Base-by-base conservation (phyloP, 805 yeast species). In the Candida rishiriensis region DNA sequence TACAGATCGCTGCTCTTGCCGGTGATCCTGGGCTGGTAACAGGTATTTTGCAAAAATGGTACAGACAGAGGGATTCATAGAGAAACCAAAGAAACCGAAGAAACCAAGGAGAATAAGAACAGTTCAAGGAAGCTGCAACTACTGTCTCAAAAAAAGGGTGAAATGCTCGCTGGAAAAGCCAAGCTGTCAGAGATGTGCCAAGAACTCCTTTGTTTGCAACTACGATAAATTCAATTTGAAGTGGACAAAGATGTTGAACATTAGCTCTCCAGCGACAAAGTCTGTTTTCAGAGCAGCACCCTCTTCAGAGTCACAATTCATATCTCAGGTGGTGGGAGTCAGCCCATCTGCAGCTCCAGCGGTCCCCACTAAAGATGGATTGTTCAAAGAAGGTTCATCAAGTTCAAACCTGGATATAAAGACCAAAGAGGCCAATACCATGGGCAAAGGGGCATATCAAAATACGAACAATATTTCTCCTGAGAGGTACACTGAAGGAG, bases 121-220 rank as follows among this genome's bases (percentile, higher is more conserved):
- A 0, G 63, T 59, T 4, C 52, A 49, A 35, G 61, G 63, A 1
- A 51, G 59, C 18, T 74, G 80, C 51, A 69, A 76, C 71, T 70
- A 72, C 13, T 74, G 80, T 48, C 61, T 75, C 30, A 51, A 61
- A n/a, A 60, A 75, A 12, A 69, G 74, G 42, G 74, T 75, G 51
- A 73, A 72, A 51, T 75, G 80, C 54, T 75, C 73, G 40, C 57
- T 72, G 13, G 55, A 53, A 10, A 61, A 63, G 40, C 79, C 78
- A 3, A 40, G 38, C 12, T 73, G 79, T 47, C 46, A 50, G 29
- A 61, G 78, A 40, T 75, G 80, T 55, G 39, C 31, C 3, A 61
- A 60, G 37, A 69, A 72, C 11, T 63, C 62, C 1, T 38, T 65
- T 8, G 59, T 59, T 10, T 75, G 80, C 57, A 67, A 56, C 31